Evolutionary conservation across 2,329 filamentous ascomycete species (phyloP), one percentile per base, ranked within the genome.

Genomic region (Alternaria brassicae): DNA sequence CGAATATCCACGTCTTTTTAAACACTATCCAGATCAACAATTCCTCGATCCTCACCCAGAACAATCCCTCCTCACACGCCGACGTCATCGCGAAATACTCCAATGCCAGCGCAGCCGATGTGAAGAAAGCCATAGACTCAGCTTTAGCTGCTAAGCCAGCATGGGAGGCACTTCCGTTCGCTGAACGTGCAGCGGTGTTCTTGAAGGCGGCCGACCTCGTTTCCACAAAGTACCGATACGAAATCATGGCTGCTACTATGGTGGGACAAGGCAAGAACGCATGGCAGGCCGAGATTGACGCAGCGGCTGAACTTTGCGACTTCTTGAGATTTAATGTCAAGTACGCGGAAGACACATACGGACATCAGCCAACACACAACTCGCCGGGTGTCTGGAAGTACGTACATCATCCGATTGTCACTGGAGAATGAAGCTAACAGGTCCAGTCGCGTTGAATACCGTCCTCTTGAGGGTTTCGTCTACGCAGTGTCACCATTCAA

Each of bases 241-340:
- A 97, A 56, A 87, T 99, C 71, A 96, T 98, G 91, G 94, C 95
- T 7, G 88, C 92, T 42, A 97, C 95, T 13, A 97, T 98, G 88
- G 84, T 97, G 30, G 95, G 94, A 61, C 94, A 99, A 81, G 94
- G 95, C 72, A 98, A 98, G 87, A 98, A 97, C 78, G 92, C 92
- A 47, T 98, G 93, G 93, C 94, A 99, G 81, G 94, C 95, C n/a
- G 94, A 99, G 84, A 98, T 98, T 65, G 94, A 98, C 79, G 86
- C 93, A 37, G 94, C 94, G 17, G 94, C 94, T 8, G 95, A 99
- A 84, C 81, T 96, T 70, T 90, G 88, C 69, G 94, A 99, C 78
- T 98, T 98, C 81, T 83, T 98, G 76, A 88, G 93, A 42, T 97
- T 97, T 83, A 95, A 95, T 75, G 94, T 97, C 53, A 88, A 93